phyloP scores from a whole-genome alignment of 192 early-diverging fungal genomes.

The Entomortierella parvispora region DNA sequence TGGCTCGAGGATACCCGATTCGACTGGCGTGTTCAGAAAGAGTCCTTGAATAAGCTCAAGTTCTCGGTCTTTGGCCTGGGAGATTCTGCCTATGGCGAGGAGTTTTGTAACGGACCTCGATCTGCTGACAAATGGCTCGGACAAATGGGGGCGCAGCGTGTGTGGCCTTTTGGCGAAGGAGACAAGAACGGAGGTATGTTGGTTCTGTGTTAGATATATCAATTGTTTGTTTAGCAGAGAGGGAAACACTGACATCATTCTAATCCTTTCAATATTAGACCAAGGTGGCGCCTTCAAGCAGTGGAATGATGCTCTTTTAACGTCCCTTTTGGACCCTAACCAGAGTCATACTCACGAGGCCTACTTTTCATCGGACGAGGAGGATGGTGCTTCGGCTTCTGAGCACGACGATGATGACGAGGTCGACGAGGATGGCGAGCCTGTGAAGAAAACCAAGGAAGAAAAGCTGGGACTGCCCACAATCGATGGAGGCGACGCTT shows the following conservation, averaged over 20 bases:
- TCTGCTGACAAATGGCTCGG: conserved; percentile 68
- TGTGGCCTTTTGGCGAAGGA: conserved; percentile 68
- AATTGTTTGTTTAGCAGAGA: conserved; percentile 3
- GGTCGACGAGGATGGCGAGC: conserved; percentile 31
- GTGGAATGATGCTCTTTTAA: conserved; percentile 43
- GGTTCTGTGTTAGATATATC: conserved; percentile 32
- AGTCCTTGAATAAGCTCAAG: conserved; percentile 59
- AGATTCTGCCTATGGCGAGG: conserved; percentile 72
- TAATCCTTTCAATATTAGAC: conserved; percentile 18
- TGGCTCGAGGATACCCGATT: conserved; percentile 70
- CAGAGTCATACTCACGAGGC: conserved; percentile 57
- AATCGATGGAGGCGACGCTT: conserved; percentile 55
- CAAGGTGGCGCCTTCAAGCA: conserved; percentile 49
- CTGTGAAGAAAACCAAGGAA: conserved; percentile 42
- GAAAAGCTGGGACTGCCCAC: conserved; percentile 48
- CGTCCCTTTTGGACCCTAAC: conserved; percentile 53
- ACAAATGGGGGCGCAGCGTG: conserved; percentile 67
- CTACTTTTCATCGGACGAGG: conserved; percentile 58
- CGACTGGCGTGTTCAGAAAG: conserved; percentile 69
- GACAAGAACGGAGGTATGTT: conserved; percentile 65
- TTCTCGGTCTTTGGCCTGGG: conserved; percentile 80
- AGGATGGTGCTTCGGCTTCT: conserved; percentile 63
- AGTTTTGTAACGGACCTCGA: conserved; percentile 65
- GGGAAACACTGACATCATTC: no score
- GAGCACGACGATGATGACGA: conserved; percentile 62